Conservation (phyloP, 1,284 basidiomycete species). For the Trichosporon sp. region DNA sequence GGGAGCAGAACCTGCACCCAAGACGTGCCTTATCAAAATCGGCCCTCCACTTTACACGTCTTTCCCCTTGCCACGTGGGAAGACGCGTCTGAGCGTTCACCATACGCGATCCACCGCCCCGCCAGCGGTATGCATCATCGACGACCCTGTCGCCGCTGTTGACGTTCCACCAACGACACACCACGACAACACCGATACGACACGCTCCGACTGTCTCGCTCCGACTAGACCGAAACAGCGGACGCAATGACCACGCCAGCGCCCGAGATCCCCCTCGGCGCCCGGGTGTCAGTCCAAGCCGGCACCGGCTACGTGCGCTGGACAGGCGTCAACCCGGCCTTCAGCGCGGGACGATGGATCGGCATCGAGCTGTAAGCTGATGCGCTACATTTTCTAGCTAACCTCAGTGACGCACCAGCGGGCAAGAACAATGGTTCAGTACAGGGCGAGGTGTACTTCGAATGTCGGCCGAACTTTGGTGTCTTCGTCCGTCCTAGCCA, state of each 20-base stretch:
- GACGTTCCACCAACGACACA: neutral
- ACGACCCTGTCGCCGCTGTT: neutral
- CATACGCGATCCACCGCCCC: neutral
- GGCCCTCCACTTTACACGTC: slow-evolving; percentile 8
- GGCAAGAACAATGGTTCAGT: slow-evolving; percentile 98
- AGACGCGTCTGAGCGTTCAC: slow-evolving; percentile 17
- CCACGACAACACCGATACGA: slow-evolving; percentile 12
- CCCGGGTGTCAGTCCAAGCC: slow-evolving; percentile 68
- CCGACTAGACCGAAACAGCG: neutral
- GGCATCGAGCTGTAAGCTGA: slow-evolving; percentile 76
- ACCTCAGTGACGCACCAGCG: slow-evolving; percentile 61
- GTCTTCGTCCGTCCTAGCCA: slow-evolving; percentile 90
- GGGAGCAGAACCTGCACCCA: neutral
- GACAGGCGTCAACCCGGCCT: slow-evolving; percentile 75
- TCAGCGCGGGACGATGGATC: slow-evolving; percentile 89
- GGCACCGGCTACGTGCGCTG: slow-evolving; percentile 86
- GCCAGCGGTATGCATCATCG: slow-evolving; percentile 11
- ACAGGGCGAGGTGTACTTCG: slow-evolving; percentile 80
- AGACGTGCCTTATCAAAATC: neutral
- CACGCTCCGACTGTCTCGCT: neutral
- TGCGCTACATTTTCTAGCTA: neutral
- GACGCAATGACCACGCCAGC: slow-evolving; percentile 40
- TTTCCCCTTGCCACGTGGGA: neutral
- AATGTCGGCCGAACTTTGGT: slow-evolving; percentile 73
- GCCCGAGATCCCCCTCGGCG: slow-evolving; percentile 48